These are phyloP conservation scores for Aspergillus leporis DNA, from an alignment of 495 filamentous ascomycete genomes.

Conservation along the genomic window DNA sequence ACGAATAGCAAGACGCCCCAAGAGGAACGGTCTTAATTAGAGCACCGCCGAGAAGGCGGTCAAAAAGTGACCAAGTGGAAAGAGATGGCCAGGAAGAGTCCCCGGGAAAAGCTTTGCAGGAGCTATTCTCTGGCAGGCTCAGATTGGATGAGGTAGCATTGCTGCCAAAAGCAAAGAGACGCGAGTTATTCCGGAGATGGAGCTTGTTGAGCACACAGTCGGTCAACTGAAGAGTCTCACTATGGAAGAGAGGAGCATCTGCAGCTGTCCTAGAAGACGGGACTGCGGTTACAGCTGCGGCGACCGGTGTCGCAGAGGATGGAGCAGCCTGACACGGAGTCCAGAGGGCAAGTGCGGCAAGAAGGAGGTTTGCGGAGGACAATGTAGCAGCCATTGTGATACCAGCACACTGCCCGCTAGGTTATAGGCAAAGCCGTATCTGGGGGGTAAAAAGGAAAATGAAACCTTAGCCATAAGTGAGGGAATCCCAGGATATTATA, in stretches of 20 bases:
- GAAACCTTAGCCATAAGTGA: no score
- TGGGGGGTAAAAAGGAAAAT: no score
- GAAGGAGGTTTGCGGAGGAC: neutral
- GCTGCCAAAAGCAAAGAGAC: slow-evolving; percentile 23
- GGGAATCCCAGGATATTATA: neutral
- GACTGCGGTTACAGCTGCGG: slow-evolving; percentile 12
- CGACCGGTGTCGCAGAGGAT: slow-evolving; percentile 13
- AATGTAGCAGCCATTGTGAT: neutral
- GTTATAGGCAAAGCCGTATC: no score
- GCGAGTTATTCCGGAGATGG: slow-evolving; percentile 19
- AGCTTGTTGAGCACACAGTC: slow-evolving; percentile 38
- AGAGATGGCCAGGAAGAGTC: slow-evolving; percentile 45
- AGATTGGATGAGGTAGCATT: slow-evolving; percentile 9
- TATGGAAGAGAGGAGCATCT: slow-evolving; percentile 33
- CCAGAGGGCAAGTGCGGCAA: slow-evolving; percentile 1
- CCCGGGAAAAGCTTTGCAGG: slow-evolving; percentile 55
- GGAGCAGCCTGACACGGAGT: neutral
- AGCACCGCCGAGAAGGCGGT: slow-evolving; percentile 47
- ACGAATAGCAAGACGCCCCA: slow-evolving; percentile 55
- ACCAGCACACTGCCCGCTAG: neutral
- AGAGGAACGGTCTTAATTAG: slow-evolving; percentile 58
- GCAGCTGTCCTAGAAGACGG: slow-evolving; percentile 19
- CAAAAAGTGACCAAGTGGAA: slow-evolving; percentile 43
- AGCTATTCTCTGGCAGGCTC: neutral
- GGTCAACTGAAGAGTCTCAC: slow-evolving; percentile 46